phyloP scores from a whole-genome alignment of 1,284 basidiomycete genomes.

The Trichosporon inkin region DNA sequence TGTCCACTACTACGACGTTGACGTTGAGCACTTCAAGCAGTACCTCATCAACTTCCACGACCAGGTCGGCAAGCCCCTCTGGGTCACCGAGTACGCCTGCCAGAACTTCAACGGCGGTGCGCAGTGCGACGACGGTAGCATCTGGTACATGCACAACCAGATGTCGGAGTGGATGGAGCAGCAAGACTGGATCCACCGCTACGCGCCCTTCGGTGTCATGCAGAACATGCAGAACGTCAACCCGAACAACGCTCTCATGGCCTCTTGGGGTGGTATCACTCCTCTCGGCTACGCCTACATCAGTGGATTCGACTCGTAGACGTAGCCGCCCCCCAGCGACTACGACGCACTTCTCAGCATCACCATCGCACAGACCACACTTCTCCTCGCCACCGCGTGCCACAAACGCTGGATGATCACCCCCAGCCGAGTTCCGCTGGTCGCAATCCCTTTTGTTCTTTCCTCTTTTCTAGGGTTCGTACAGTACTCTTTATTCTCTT shows the following conservation, averaged over 20 bases:
- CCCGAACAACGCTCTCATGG: conserved; percentile 56
- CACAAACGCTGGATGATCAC: neutral
- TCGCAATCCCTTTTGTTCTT: neutral
- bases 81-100: conserved; percentile 51
- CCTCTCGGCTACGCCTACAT: conserved; percentile 39
- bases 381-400: neutral
- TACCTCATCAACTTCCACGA: conserved; percentile 47
- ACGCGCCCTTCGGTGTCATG: conserved; percentile 70
- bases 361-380: conserved; percentile 7
- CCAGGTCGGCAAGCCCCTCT: conserved; percentile 32
- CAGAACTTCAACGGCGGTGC: conserved; percentile 63
- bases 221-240: conserved; percentile 66
- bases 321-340: neutral
- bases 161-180: conserved; percentile 59
- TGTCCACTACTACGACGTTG: conserved; percentile 48
- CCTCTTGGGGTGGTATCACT: conserved; percentile 41
- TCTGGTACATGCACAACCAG: conserved; percentile 49
- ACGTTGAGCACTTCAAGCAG: conserved; percentile 36
- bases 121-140: conserved; percentile 57
- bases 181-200: conserved; percentile 57
- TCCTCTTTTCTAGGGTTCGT: conserved; percentile 9
- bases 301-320: neutral
- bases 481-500: neutral
- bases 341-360: neutral
- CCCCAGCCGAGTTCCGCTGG: neutral